Conservation (phyloP, 2,329 filamentous ascomycete genomes). For the Hirsutella rhossiliensis region DNA sequence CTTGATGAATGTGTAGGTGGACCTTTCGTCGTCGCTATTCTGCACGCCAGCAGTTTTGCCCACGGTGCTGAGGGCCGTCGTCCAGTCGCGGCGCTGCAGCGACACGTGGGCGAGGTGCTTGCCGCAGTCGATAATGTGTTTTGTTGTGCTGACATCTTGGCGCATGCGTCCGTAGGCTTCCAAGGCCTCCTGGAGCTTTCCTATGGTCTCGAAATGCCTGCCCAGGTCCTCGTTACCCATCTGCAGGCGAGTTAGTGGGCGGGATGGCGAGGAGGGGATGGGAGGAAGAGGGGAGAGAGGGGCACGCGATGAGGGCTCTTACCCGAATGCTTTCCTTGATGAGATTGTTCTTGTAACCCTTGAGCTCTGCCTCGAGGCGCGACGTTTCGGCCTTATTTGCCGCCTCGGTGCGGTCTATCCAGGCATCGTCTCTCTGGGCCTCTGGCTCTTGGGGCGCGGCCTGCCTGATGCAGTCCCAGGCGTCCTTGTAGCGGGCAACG, state of each 20-base stretch:
- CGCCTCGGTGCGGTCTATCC: slow-evolving; percentile 58
- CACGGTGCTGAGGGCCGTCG: slow-evolving; percentile 46
- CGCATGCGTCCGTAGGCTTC: slow-evolving; percentile 81
- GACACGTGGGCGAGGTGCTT: slow-evolving; percentile 66
- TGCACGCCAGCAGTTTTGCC: slow-evolving; percentile 50
- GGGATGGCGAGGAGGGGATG: background rate
- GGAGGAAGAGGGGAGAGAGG: background rate
- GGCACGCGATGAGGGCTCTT: slow-evolving; percentile 6
- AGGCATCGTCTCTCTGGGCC: slow-evolving; percentile 54
- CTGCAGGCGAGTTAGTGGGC: slow-evolving; percentile 29
- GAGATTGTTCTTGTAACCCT: slow-evolving; percentile 90
- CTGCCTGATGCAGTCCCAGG: slow-evolving; percentile 51
- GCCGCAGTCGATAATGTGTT: slow-evolving; percentile 73
- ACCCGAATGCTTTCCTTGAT: slow-evolving; percentile 95
- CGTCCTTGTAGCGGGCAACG: slow-evolving; percentile 56
- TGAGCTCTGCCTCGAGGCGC: slow-evolving; percentile 73
- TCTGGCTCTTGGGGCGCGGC: slow-evolving; percentile 57
- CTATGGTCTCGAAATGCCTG: slow-evolving; percentile 67
- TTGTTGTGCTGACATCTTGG: slow-evolving; percentile 72
- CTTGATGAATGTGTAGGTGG: slow-evolving; percentile 35
- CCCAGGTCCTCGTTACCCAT: slow-evolving; percentile 94
- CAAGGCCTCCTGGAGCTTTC: slow-evolving; percentile 58
- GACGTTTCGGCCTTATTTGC: slow-evolving; percentile 58
- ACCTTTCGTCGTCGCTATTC: slow-evolving; percentile 32
- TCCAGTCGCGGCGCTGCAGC: slow-evolving; percentile 69